phyloP scores from a whole-genome alignment of 2,329 filamentous ascomycete species.

The Xylaria sp. region DNA sequence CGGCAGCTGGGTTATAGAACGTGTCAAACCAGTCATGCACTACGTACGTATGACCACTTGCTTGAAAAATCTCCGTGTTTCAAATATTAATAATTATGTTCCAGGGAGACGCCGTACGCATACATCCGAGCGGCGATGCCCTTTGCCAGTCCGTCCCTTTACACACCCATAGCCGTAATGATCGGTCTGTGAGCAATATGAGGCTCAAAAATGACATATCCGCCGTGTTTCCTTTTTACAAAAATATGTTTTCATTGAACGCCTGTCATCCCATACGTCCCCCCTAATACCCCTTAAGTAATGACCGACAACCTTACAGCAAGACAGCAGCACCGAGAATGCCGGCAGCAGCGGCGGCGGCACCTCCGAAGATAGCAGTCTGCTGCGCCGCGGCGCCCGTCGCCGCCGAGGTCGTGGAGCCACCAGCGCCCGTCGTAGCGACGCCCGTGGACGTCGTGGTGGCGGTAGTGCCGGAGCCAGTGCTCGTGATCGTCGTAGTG shows the following conservation, averaged over 20 bases:
- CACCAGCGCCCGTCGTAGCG: not conserved
- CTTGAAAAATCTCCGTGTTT: not conserved
- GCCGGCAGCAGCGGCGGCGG: conserved; percentile 27
- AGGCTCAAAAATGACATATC: not conserved
- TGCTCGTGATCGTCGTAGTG: conserved; percentile 1
- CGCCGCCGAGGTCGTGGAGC: not conserved
- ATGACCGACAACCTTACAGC: conserved; percentile 1
- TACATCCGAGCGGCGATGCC: too few species aligned
- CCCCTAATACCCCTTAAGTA: not conserved
- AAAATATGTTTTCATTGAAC: not conserved
- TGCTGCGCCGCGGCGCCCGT: conserved; percentile 21
- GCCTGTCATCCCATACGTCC: not conserved
- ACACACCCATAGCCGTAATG: not conserved
- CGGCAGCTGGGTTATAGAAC: too few species aligned
- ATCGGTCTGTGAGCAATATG: not conserved
- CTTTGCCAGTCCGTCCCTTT: not conserved
- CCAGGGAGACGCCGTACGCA: not conserved
- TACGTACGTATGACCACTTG: not conserved
- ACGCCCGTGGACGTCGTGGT: conserved; percentile 13
- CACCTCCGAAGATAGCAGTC: conserved; percentile 26
- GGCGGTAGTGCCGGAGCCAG: not conserved
- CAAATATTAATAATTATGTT: not conserved
- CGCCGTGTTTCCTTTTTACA: not conserved
- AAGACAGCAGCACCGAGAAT: conserved; percentile 23
- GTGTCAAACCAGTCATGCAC: not conserved